Percentiles rank a stretch among this genome's conserved stretches.
These are phyloP conservation scores for Aspergillus sp. DNA, from an alignment of 2,329 filamentous ascomycete species.

Conservation along the genomic window DNA sequence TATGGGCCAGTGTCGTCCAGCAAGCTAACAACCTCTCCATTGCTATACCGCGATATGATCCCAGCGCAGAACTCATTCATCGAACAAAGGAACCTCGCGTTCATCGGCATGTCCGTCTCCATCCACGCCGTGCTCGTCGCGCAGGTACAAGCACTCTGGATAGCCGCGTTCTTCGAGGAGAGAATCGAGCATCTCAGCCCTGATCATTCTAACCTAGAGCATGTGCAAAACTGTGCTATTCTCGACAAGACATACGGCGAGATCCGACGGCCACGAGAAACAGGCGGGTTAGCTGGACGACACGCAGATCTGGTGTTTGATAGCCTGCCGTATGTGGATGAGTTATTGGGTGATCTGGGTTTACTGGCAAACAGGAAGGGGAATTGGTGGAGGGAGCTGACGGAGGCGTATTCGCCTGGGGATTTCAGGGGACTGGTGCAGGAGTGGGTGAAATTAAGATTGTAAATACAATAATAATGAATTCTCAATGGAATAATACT, in stretches of 20 bases:
- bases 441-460: constrained; percentile 20
- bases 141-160: constrained; percentile 10
- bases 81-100: not conserved
- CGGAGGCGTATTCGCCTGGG: constrained; percentile 21
- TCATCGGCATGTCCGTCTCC: constrained; percentile 3
- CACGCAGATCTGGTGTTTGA: constrained; percentile 56
- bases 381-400: constrained; percentile 24
- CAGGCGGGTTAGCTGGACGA: not conserved
- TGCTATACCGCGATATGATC: not conserved
- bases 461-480: too few relatives aligned
- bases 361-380: constrained; percentile 44
- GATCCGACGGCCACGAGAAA: not conserved
- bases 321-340: constrained; percentile 65
- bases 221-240: not conserved
- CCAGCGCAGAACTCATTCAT: not conserved
- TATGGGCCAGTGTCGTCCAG: not conserved
- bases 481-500: too few relatives aligned
- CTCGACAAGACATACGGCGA: not conserved
- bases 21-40: not conserved
- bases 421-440: constrained; percentile 30
- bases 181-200: not conserved
- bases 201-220: not conserved
- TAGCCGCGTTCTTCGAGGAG: not conserved
- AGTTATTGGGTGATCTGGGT: constrained; percentile 62
- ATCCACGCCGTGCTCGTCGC: constrained; percentile 4